A percentile compares a stretch with the other conserved stretches of the same genome.
phyloP scores from a whole-genome alignment of 257 asterid genomes.

The Petunia axillaris region DNA sequence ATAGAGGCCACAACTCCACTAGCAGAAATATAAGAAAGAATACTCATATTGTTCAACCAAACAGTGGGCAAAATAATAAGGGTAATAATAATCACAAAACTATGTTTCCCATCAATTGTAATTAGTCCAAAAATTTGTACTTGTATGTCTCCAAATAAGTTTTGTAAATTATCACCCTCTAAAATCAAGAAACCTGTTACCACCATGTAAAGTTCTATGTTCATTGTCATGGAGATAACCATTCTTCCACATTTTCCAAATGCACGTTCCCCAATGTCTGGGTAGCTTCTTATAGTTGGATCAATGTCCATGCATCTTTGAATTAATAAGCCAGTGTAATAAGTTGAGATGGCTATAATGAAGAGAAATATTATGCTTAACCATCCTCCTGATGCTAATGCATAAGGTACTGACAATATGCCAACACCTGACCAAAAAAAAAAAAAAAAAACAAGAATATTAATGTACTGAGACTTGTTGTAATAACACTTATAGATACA shows the following conservation, averaged over 20 bases:
- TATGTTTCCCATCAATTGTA: slow-evolving; percentile 50
- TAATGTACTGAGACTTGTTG: too few species aligned
- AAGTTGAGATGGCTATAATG: slow-evolving; percentile 63
- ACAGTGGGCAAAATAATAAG: slow-evolving; percentile 75
- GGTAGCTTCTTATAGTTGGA: slow-evolving; percentile 56
- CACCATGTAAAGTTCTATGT: slow-evolving; percentile 72
- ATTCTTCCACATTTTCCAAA: slow-evolving; percentile 65
- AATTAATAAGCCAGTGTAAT: slow-evolving; percentile 65
- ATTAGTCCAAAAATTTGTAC: slow-evolving; percentile 40
- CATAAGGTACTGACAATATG: slow-evolving; percentile 77
- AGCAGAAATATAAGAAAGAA: slow-evolving; percentile 80
- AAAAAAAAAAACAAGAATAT: neutral
- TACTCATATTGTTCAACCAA: slow-evolving; percentile 68
- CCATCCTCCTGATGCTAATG: slow-evolving; percentile 88
- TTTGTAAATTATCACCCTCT: slow-evolving; percentile 74
- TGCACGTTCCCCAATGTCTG: slow-evolving; percentile 76
- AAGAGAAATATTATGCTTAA: slow-evolving; percentile 62
- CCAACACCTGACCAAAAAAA: slow-evolving; percentile 64
- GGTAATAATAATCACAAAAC: slow-evolving; percentile 58
- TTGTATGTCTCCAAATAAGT: slow-evolving; percentile 47
- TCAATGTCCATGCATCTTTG: slow-evolving; percentile 86
- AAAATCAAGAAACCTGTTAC: slow-evolving; percentile 88
- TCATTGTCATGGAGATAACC: slow-evolving; percentile 62
- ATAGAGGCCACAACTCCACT: slow-evolving; percentile 81
- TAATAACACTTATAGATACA: neutral